Conservation (phyloP, 2,329 filamentous ascomycete genomes). For the Epichloe aotearoae region DNA sequence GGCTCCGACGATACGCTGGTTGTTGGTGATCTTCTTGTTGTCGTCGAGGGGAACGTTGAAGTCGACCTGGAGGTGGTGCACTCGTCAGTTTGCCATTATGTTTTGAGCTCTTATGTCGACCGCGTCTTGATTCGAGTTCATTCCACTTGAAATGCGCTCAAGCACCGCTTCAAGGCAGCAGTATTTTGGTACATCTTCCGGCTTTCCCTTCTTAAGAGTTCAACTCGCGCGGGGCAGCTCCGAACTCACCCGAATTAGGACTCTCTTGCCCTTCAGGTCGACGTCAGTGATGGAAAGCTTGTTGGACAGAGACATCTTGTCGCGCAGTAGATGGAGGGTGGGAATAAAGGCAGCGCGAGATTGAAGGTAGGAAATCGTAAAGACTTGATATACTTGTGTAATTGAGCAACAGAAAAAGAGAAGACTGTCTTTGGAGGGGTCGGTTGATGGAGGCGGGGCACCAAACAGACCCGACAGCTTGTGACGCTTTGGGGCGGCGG, state of each 20-base stretch:
- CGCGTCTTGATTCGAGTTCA: background rate
- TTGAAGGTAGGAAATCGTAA: background rate
- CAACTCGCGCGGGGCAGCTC: background rate
- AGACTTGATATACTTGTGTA: background rate
- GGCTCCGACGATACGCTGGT: conserved; percentile 93
- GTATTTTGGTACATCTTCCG: background rate
- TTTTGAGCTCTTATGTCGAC: background rate
- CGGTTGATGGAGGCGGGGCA: conserved; percentile 1
- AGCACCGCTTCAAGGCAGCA: background rate
- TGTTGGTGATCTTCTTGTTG: conserved; percentile 92
- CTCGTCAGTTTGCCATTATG: background rate
- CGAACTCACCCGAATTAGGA: conserved; percentile 78
- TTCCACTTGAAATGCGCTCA: background rate
- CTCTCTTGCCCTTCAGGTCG: conserved; percentile 95
- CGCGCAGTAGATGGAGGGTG: background rate
- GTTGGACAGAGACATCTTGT: conserved; percentile 89
- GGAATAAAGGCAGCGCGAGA: background rate
- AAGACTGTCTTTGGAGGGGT: conserved; percentile 3
- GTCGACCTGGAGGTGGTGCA: conserved; percentile 56
- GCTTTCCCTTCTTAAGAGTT: too few relatives aligned
- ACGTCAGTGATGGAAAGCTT: conserved; percentile 96
- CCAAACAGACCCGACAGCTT: background rate
- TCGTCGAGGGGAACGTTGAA: conserved; percentile 97
- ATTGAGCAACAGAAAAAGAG: background rate
- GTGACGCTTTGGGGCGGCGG: background rate